Conservation (phyloP, 2,329 filamentous ascomycete species). For the Mariannaea elegans region DNA sequence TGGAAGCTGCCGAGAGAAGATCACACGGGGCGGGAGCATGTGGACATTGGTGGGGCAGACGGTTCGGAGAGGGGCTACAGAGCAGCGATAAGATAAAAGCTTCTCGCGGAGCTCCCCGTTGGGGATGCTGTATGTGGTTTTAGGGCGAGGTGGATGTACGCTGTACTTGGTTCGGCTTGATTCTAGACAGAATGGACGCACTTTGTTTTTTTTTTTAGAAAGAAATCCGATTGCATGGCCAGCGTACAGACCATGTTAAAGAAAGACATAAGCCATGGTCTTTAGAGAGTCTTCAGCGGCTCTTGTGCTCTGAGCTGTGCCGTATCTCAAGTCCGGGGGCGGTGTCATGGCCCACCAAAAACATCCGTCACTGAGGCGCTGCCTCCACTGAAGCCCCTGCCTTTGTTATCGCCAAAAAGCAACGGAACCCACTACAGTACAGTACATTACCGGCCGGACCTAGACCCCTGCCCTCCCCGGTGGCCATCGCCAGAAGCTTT, state of each 20-base stretch:
- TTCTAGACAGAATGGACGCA: too few species aligned
- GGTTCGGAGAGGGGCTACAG: slow-evolving; percentile 28
- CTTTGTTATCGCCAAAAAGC: slow-evolving; percentile 9
- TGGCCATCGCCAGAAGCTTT: slow-evolving; percentile 2
- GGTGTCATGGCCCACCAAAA: slow-evolving; percentile 3
- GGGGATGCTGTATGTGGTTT: not conserved
- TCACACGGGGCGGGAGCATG: slow-evolving; percentile 20
- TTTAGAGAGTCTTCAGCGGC: not conserved
- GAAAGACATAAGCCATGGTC: not conserved
- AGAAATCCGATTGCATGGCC: too few species aligned
- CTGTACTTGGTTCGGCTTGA: too few species aligned
- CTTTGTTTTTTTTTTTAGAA: too few species aligned
- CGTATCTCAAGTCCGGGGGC: slow-evolving; percentile 9
- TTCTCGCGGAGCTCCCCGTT: slow-evolving; percentile 39
- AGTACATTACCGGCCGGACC: too few species aligned
- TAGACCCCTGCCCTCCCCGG: slow-evolving; percentile 14
- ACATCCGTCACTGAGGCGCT: not conserved
- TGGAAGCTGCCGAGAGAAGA: slow-evolving; percentile 9
- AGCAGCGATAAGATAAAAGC: slow-evolving; percentile 43
- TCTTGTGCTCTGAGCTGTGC: not conserved
- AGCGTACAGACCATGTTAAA: too few species aligned
- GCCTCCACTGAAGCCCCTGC: slow-evolving; percentile 3
- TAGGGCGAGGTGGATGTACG: too few species aligned
- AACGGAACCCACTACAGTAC: not conserved
- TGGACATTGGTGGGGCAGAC: slow-evolving; percentile 21